Evolutionary conservation across 371 early-diverging fungal species (phyloP).

Genomic region (Lichtheimia ramosa): DNA sequence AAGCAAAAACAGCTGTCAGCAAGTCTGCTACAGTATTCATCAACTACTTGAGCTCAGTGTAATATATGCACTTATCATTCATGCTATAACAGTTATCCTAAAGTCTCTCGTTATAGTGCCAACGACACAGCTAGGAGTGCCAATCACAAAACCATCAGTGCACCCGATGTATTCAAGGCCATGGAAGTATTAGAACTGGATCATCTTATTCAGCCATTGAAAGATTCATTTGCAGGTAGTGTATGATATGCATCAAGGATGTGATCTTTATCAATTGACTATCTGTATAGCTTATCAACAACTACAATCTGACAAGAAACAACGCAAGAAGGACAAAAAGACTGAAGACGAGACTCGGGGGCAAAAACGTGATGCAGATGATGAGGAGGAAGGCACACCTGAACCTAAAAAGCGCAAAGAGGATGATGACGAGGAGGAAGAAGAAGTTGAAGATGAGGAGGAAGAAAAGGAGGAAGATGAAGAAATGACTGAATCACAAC

Average conservation of each 20-base stretch:
- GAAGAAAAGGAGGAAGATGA: conserved; percentile 20
- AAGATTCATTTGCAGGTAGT: conserved; percentile 11
- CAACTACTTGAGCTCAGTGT: conserved; percentile 63
- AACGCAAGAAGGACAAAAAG: conserved; percentile 20
- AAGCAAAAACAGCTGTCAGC: conserved; percentile 61
- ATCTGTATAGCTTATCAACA: conserved; percentile 10
- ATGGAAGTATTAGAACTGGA: conserved; percentile 58
- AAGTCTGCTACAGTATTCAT: conserved; percentile 66
- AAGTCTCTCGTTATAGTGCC: conserved; percentile 21
- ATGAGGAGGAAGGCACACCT: conserved; percentile 18
- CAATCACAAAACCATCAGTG: conserved; percentile 59
- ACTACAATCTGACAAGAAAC: conserved; percentile 17
- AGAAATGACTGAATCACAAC: conserved; percentile 6
- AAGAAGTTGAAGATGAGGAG: conserved; percentile 17
- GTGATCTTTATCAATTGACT: neutral
- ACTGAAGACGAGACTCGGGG: conserved; percentile 18
- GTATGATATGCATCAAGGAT: neutral
- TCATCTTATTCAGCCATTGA: conserved; percentile 27
- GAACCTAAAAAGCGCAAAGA: conserved; percentile 9
- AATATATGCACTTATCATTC: conserved; percentile 22
- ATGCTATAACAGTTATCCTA: conserved; percentile 47
- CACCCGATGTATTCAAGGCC: conserved; percentile 59
- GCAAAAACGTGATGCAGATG: conserved; percentile 29
- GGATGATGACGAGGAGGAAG: conserved; percentile 15
- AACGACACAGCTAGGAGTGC: conserved; percentile 53